phyloP scores from a whole-genome alignment of 768 basidiomycete genomes.

The Lyophyllum atratum region DNA sequence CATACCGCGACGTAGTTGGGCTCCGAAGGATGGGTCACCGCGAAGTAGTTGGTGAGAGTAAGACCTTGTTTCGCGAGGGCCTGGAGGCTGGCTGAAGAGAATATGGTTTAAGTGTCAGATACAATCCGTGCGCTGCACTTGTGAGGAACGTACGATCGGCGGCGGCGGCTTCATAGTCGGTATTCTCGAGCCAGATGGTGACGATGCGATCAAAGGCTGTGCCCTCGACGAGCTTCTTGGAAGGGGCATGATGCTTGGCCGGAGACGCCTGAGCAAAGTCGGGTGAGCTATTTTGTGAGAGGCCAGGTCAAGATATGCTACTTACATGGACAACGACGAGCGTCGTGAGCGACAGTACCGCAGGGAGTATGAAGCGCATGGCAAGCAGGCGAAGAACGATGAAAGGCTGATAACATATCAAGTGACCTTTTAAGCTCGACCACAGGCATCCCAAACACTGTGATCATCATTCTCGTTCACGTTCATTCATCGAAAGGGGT shows the following conservation, averaged over 20 bases:
- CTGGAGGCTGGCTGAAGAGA: conserved; percentile 25
- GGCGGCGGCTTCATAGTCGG: conserved; percentile 41
- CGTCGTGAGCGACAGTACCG: not conserved
- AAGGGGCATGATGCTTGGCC: not conserved
- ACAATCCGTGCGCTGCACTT: conserved; percentile 4
- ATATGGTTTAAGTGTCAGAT: not conserved
- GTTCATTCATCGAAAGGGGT: not conserved
- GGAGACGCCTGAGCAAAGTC: not conserved
- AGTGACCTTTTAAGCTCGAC: not conserved
- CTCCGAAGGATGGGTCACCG: conserved; percentile 58
- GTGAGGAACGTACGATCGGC: conserved; percentile 20
- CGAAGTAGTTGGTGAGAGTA: conserved; percentile 45
- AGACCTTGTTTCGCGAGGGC: conserved; percentile 53
- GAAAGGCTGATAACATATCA: not conserved
- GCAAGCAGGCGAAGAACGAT: not conserved
- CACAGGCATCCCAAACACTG: not conserved
- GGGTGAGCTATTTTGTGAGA: not conserved
- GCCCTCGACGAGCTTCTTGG: conserved; percentile 16
- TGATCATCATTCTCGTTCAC: not conserved
- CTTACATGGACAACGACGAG: not conserved
- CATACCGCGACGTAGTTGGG: conserved; percentile 56
- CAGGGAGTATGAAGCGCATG: not conserved
- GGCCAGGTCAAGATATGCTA: not conserved
- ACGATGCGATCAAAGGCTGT: conserved; percentile 32
- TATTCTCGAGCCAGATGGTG: conserved; percentile 65